A percentile compares a stretch with the other conserved stretches of the same genome.
Conservation (phyloP, 1,284 basidiomycete genomes). For the Erythrobasidium hasegawianum region DNA sequence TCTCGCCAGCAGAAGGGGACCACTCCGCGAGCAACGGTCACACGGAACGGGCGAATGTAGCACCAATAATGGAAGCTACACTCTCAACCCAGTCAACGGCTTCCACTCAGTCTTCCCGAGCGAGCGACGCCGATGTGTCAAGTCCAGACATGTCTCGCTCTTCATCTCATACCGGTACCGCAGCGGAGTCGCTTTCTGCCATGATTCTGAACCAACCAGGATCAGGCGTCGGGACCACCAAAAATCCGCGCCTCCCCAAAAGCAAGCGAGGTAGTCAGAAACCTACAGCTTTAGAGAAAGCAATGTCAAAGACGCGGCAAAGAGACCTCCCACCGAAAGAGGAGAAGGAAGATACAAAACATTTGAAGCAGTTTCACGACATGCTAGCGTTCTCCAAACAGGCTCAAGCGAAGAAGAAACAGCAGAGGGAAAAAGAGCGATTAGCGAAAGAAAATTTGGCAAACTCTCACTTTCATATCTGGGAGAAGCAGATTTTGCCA, state of each 20-base stretch:
- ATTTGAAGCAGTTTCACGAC: constrained; percentile 41
- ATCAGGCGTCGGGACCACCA: not conserved
- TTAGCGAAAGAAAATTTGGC: constrained; percentile 32
- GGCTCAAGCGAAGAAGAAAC: constrained; percentile 27
- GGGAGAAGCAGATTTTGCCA: constrained; percentile 75
- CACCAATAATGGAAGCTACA: no score
- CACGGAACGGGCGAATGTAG: no score
- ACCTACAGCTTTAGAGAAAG: constrained; percentile 41
- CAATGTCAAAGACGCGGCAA: constrained; percentile 43
- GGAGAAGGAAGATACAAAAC: constrained; percentile 45
- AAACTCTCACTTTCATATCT: constrained; percentile 62
- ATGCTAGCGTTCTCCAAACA: constrained; percentile 42
- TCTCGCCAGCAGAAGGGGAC: no score
- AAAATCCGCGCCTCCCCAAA: not conserved
- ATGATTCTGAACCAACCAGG: not conserved
- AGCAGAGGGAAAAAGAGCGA: not conserved
- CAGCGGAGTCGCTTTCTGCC: no score
- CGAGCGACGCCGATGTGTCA: not conserved
- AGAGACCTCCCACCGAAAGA: constrained; percentile 45
- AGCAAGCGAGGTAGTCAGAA: constrained; percentile 16
- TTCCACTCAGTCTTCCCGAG: not conserved
- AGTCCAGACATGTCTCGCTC: constrained; percentile 3
- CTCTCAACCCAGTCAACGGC: not conserved
- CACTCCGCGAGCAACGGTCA: no score
- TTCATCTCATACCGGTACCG: constrained; percentile 1